Conservation (phyloP, 495 filamentous ascomycete genomes). For the Bacidia gigantensis region DNA sequence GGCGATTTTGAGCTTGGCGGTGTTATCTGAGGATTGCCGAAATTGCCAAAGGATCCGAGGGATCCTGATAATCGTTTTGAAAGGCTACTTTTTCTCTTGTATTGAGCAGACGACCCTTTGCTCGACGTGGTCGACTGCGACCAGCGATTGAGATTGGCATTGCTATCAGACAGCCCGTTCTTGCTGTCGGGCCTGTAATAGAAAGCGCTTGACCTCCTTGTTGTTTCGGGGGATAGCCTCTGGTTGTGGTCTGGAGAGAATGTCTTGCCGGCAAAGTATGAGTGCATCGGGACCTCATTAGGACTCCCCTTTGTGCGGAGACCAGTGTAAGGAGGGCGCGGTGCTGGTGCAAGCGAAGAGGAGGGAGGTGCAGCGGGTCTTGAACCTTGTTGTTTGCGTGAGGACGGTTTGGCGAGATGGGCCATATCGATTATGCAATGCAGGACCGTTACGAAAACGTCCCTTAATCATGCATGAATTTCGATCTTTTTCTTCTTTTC, state of each 20-base stretch:
- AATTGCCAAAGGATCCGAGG: constrained; percentile 26
- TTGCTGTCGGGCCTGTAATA: constrained; percentile 22
- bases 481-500: background rate
- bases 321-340: constrained; percentile 9
- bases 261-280: constrained; percentile 8
- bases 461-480: constrained; percentile 3
- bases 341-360: constrained; percentile 11
- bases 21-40: constrained; percentile 15
- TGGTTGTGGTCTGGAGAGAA: background rate
- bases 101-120: constrained; percentile 35
- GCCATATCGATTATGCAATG: constrained; percentile 18
- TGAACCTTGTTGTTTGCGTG: constrained; percentile 14
- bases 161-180: constrained; percentile 43
- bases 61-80: constrained; percentile 37
- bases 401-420: constrained; percentile 16
- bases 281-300: constrained; percentile 10
- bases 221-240: constrained; percentile 15
- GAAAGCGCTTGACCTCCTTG: constrained; percentile 16
- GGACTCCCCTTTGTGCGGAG: constrained; percentile 16
- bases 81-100: constrained; percentile 36
- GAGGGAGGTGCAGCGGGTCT: constrained; percentile 20
- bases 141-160: constrained; percentile 71
- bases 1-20: constrained; percentile 11
- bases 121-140: constrained; percentile 65
- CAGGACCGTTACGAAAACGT: constrained; percentile 6